These are phyloP conservation scores for Boletus reticulatus DNA, from an alignment of 768 basidiomycete genomes.

Conservation along the genomic window DNA sequence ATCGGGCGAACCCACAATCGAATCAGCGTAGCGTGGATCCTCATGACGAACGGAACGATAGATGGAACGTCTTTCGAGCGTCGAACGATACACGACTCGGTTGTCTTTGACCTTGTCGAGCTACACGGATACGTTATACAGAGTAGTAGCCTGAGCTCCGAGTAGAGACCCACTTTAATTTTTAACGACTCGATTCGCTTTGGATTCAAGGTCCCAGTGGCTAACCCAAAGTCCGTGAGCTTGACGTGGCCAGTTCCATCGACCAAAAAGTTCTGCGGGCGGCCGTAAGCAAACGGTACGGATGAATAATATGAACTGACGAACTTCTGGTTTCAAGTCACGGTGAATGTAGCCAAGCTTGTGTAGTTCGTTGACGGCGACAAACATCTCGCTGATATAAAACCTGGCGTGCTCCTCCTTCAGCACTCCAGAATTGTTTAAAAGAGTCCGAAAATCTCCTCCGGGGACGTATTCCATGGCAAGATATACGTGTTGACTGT, in stretches of 20 bases:
- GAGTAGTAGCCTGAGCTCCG: background rate
- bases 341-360: conserved; percentile 98
- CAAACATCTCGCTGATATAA: conserved; percentile 99
- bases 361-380: conserved; percentile 89
- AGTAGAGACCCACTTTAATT: conserved; percentile 61
- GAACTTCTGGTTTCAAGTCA: conserved; percentile 94
- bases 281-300: background rate
- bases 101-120: conserved; percentile 97
- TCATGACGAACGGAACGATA: conserved; percentile 90
- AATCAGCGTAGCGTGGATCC: conserved; percentile 93
- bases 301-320: conserved; percentile 12
- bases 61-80: conserved; percentile 90
- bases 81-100: conserved; percentile 84
- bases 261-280: conserved; percentile 86
- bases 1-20: conserved; percentile 96
- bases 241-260: conserved; percentile 97
- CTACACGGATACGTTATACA: conserved; percentile 38
- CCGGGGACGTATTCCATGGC: conserved; percentile 99
- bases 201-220: conserved; percentile 94
- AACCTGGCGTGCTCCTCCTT: conserved; percentile 97
- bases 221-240: conserved; percentile 95
- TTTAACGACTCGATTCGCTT: conserved; percentile 92
- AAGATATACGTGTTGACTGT: conserved; percentile 85
- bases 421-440: conserved; percentile 96
- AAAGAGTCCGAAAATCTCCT: conserved; percentile 94